Conservation (phyloP, 2,329 filamentous ascomycete genomes). For the Pseudogymnoascus sp. region DNA sequence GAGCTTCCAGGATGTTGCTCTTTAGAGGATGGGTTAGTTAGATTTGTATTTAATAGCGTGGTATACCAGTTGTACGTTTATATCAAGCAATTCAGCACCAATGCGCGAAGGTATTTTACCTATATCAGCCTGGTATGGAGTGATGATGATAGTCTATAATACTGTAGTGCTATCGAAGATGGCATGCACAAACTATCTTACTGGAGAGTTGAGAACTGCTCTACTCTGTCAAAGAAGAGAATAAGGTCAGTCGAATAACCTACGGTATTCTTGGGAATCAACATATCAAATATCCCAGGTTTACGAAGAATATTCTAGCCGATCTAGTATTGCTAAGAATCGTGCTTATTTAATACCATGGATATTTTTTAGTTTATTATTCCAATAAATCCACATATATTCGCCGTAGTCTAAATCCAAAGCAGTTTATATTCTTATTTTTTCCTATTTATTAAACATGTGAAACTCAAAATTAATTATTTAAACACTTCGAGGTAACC, state of each 20-base stretch:
- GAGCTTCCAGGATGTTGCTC: constrained; percentile 57
- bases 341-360: background rate
- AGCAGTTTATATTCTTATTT: background rate
- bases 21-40: constrained; percentile 32
- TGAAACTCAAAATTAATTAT: background rate
- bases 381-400: background rate
- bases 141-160: background rate
- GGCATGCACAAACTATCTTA: background rate
- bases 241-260: background rate
- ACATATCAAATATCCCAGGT: background rate
- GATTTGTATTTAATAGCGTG: constrained; percentile 9
- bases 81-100: constrained; percentile 5
- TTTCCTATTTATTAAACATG: background rate
- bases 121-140: background rate
- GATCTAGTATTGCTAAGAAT: background rate
- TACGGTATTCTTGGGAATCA: background rate
- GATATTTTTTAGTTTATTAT: background rate
- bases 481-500: background rate
- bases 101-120: background rate
- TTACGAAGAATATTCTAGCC: background rate
- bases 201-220: background rate
- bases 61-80: constrained; percentile 9
- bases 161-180: background rate
- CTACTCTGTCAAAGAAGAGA: background rate
- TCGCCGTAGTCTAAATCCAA: background rate